Evolutionary conservation across 805 yeast genomes (phyloP).

Genomic region (Hanseniaspora clermontiae): DNA sequence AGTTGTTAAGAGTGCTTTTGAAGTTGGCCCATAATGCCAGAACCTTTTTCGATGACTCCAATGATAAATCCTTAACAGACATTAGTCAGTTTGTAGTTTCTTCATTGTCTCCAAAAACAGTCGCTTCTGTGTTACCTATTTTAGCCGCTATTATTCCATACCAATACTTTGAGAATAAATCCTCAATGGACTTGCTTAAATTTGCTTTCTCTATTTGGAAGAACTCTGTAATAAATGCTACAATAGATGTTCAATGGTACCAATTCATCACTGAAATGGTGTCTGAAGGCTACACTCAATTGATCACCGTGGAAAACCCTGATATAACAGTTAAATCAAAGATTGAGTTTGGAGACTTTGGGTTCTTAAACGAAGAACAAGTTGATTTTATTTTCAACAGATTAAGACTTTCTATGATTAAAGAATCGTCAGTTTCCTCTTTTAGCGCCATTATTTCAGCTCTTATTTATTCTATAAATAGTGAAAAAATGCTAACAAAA

Average conservation of each 20-base stretch:
- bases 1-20: constrained; percentile 36
- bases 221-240: constrained; percentile 35
- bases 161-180: constrained; percentile 25
- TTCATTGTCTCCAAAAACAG: constrained; percentile 42
- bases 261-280: constrained; percentile 53
- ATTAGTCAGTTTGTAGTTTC: constrained; percentile 41
- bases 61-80: constrained; percentile 31
- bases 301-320: constrained; percentile 21
- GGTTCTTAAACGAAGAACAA: constrained; percentile 54
- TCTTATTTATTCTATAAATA: constrained; percentile 46
- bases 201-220: constrained; percentile 64
- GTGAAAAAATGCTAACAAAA: constrained; percentile 38
- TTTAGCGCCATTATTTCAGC: constrained; percentile 38
- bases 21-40: constrained; percentile 44
- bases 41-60: constrained; percentile 38
- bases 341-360: constrained; percentile 37
- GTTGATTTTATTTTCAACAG: constrained; percentile 47
- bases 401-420: constrained; percentile 31
- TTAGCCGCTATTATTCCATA: constrained; percentile 44
- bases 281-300: constrained; percentile 32
- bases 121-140: constrained; percentile 39
- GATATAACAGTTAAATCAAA: constrained; percentile 22
- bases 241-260: constrained; percentile 52
- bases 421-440: constrained; percentile 30
- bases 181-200: constrained; percentile 47